phyloP scores from a whole-genome alignment of 208 protist genomes.

The Trichomonas tenax region DNA sequence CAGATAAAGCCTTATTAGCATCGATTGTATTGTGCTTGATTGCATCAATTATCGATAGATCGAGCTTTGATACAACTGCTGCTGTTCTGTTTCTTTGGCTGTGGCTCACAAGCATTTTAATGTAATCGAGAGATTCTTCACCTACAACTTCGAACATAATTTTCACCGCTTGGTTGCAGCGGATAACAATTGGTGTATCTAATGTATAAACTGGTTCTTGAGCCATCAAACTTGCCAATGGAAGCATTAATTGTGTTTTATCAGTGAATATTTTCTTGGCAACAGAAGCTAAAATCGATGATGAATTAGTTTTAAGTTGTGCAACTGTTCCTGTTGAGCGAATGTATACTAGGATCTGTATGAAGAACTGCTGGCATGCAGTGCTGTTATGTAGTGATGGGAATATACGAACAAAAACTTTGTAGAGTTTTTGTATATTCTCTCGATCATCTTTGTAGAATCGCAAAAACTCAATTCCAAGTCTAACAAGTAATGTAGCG shows the following conservation, averaged over 20 bases:
- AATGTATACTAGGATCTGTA: neutral
- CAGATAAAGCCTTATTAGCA: neutral
- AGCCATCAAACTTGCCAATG: neutral
- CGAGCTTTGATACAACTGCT: neutral
- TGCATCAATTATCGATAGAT: neutral
- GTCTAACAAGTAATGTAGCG: neutral
- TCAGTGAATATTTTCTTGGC: neutral
- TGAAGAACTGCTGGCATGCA: neutral
- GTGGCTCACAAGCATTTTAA: neutral
- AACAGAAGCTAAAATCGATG: neutral
- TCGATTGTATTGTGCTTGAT: neutral
- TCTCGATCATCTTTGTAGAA: neutral
- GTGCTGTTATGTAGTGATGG: neutral
- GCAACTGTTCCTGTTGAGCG: neutral
- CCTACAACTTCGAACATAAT: neutral
- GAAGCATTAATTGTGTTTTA: neutral
- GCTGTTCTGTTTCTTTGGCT: neutral
- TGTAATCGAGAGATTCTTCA: neutral
- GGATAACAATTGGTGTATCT: neutral
- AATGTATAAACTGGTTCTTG: neutral
- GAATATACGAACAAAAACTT: neutral
- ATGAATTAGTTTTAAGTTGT: neutral
- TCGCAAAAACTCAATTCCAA: neutral
- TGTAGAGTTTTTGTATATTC: neutral
- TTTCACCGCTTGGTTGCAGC: neutral